A percentile compares a stretch with the other conserved stretches of the same genome.
Evolutionary conservation across 2,329 filamentous ascomycete genomes (phyloP).

Genomic region (Malbranchea cinnamomea): DNA sequence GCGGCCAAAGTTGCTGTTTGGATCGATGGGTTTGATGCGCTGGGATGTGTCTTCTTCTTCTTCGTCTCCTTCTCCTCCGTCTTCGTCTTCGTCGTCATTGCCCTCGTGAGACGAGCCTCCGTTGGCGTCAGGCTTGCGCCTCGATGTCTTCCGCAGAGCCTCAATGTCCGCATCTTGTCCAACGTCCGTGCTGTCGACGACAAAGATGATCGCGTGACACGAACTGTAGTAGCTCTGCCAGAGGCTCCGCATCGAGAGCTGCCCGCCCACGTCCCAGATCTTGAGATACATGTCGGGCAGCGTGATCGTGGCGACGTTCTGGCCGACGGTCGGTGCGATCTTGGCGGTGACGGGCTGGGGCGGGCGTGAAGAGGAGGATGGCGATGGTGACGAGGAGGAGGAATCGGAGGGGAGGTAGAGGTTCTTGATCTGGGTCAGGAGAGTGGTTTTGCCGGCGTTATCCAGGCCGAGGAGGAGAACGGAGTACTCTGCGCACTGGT

Average conservation of each 20-base stretch:
- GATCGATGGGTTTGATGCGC: slow-evolving; percentile 21
- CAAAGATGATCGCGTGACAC: slow-evolving; percentile 94
- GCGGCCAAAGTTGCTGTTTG: slow-evolving; percentile 32
- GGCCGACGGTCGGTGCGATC: slow-evolving; percentile 91
- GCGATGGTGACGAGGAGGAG: too few species aligned
- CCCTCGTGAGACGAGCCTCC: background rate
- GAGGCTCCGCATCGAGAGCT: slow-evolving; percentile 71
- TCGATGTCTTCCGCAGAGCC: slow-evolving; percentile 21
- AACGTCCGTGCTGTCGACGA: slow-evolving; percentile 89
- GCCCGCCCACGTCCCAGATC: slow-evolving; percentile 95
- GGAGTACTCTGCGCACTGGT: slow-evolving; percentile 59
- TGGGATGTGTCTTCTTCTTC: slow-evolving; percentile 15
- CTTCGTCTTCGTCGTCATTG: slow-evolving; percentile 4
- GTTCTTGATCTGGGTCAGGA: slow-evolving; percentile 90
- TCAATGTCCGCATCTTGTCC: slow-evolving; percentile 60
- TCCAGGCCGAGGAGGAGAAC: slow-evolving; percentile 93
- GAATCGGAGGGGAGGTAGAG: slow-evolving; percentile 44
- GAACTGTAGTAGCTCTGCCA: slow-evolving; percentile 94
- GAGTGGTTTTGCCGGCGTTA: slow-evolving; percentile 96
- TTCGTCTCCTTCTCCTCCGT: slow-evolving; percentile 3
- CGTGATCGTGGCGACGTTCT: slow-evolving; percentile 86
- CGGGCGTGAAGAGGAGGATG: too few species aligned
- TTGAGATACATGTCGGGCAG: slow-evolving; percentile 93
- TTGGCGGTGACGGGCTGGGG: slow-evolving; percentile 38
- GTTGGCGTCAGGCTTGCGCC: slow-evolving; percentile 4